phyloP scores from a whole-genome alignment of 192 early-diverging fungal species.

The Funneliformis geosporum region DNA sequence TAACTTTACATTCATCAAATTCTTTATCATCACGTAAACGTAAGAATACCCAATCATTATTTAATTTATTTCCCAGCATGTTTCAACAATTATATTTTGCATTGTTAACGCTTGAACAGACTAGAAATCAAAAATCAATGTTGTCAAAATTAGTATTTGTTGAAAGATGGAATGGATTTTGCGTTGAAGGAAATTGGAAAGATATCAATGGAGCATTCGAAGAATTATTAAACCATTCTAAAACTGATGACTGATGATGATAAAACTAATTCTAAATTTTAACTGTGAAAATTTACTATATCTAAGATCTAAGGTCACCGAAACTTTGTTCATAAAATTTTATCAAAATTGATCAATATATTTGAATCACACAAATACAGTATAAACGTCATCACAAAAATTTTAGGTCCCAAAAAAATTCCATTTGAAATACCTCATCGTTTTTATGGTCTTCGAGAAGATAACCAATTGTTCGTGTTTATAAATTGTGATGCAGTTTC shows the following conservation, averaged over 20 bases:
- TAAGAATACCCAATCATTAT: slow-evolving; percentile 29
- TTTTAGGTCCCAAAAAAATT: no score
- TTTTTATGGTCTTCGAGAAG: slow-evolving; percentile 18
- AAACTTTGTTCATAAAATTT: no score
- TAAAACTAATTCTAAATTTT: no score
- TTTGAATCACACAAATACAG: no score
- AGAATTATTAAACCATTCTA: not conserved
- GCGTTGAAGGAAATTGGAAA: slow-evolving; percentile 28
- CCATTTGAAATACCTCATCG: not conserved
- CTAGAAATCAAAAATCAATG: slow-evolving; percentile 8
- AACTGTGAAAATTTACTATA: no score
- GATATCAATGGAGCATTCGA: slow-evolving; percentile 22
- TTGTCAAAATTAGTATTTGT: slow-evolving; percentile 28
- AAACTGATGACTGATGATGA: no score
- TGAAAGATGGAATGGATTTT: slow-evolving; percentile 28
- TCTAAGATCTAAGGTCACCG: no score
- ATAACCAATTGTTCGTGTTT: slow-evolving; percentile 32
- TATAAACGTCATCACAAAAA: no score
- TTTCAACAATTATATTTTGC: slow-evolving; percentile 16
- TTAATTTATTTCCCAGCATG: slow-evolving; percentile 22
- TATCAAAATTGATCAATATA: no score
- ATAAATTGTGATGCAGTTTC: slow-evolving; percentile 29
- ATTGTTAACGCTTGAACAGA: not conserved
- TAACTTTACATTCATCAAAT: not conserved
- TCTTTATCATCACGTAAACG: slow-evolving; percentile 36